Conservation (phyloP, 345 rosid genomes). For the Brassica carinata region DNA sequence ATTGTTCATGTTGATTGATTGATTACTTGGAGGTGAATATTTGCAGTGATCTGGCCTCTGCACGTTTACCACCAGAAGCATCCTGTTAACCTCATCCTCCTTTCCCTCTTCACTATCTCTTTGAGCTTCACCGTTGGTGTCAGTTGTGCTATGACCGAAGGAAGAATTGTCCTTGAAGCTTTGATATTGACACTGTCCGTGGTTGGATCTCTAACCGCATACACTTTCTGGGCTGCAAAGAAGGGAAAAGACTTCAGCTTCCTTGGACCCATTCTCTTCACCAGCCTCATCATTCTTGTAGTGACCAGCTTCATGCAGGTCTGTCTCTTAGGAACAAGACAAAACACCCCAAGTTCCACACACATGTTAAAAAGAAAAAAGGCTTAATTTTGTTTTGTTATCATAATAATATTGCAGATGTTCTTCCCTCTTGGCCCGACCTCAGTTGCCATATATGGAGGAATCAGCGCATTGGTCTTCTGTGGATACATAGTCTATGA, state of each 20-base stretch:
- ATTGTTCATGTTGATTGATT: background rate
- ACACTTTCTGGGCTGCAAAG: conserved; percentile 98
- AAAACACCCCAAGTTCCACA: background rate
- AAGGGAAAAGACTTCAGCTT: conserved; percentile 93
- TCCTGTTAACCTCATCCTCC: conserved; percentile 81
- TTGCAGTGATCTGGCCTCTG: conserved; percentile 91
- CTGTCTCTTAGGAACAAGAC: background rate
- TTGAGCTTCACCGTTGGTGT: conserved; percentile 85
- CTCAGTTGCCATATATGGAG: conserved; percentile 75
- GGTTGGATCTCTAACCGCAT: conserved; percentile 77
- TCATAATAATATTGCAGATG: conserved; percentile 48
- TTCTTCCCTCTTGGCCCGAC: conserved; percentile 89
- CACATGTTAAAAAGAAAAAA: background rate
- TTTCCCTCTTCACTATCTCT: conserved; percentile 81
- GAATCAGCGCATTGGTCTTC: conserved; percentile 73
- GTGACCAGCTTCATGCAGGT: conserved; percentile 92
- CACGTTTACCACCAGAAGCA: conserved; percentile 93
- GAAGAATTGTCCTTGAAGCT: conserved; percentile 92
- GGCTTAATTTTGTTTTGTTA: background rate
- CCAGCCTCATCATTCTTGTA: conserved; percentile 71
- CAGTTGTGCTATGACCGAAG: conserved; percentile 87
- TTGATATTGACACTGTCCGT: conserved; percentile 82
- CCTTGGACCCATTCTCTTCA: conserved; percentile 89
- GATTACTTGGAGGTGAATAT: background rate
- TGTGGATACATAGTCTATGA: conserved; percentile 89